Base-by-base conservation (phyloP, 768 basidiomycete genomes). In the Phlebiopsis flavidoalba region DNA sequence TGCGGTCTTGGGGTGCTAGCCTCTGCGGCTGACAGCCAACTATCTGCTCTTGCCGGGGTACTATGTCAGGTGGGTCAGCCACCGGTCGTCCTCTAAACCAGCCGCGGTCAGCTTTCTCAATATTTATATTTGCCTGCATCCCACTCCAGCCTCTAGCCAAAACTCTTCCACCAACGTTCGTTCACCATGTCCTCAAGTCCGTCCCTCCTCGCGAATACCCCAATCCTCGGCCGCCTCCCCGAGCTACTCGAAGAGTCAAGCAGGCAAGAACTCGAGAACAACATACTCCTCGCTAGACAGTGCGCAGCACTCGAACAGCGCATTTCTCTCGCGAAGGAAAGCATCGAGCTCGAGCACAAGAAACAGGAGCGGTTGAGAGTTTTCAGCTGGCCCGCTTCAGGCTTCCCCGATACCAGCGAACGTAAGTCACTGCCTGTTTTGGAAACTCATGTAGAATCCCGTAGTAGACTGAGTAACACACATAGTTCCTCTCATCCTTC, bases 341-440 rank as follows among this genome's bases (percentile, higher is more conserved):
- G 56, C 59, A 60, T 65, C 51, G 53, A 52, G 12, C 22, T 63
- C 24, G 63, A 66, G 60, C 51, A 59, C 47, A 61, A 60, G 60
- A 65, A 62, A 58, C 65, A 65, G 55, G 57, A 7, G n/a, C 17
- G 19, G 37, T 14, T 54, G 17, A 53, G 43, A 31, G 21, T 8
- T n/a, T n/a, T n/a, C 49, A 45, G 19, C 22, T 62, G 19, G 26
- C 46, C 3, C 12, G 24, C 3, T 19, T 59, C 24, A 55, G 60
- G 4, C 59, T 36, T 37, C n/a, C 26, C 26, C 6, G 26, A 31
- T 31, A 31, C 26, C 26, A 31, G 26, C 26, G 26, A 31, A 31
- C 26, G 26, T 31, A 12, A 21, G 14, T 8, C 35, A 17, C 24
- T 31, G 43, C 40, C 40, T n/a, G n/a, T 55, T 5, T 4, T 46